phyloP scores from a whole-genome alignment of 2,329 filamentous ascomycete species.

The Acrodontium crateriforme region DNA sequence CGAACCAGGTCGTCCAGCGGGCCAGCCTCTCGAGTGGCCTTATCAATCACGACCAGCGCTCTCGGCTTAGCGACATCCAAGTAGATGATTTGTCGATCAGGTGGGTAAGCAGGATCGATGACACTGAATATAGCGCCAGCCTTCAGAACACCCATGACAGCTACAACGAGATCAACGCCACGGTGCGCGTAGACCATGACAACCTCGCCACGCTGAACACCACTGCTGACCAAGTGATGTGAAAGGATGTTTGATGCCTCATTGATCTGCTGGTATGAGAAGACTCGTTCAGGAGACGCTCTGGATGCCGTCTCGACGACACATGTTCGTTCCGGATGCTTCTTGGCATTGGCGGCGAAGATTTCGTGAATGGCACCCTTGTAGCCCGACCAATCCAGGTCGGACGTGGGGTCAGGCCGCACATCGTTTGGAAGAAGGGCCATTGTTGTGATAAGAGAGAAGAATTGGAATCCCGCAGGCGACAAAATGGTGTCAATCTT shows the following conservation, averaged over 20 bases:
- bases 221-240: conserved; percentile 61
- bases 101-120: conserved; percentile 72
- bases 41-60: conserved; percentile 59
- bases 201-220: conserved; percentile 66
- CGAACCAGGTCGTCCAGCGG: conserved; percentile 45
- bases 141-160: conserved; percentile 60
- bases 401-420: conserved; percentile 49
- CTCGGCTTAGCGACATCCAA: conserved; percentile 65
- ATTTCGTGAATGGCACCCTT: conserved; percentile 56
- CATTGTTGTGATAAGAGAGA: too few relatives aligned
- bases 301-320: conserved; percentile 50
- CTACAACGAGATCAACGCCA: conserved; percentile 61
- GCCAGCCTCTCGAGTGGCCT: conserved; percentile 56
- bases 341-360: conserved; percentile 52
- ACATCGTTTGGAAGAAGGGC: conserved; percentile 15
- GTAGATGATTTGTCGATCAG: conserved; percentile 67
- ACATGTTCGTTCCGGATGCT: conserved; percentile 53
- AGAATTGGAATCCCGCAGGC: too few relatives aligned
- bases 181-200: conserved; percentile 88
- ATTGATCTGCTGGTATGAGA: conserved; percentile 76
- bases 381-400: conserved; percentile 55
- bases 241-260: conserved; percentile 71
- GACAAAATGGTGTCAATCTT: too few relatives aligned
- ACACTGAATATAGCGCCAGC: conserved; percentile 48
- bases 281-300: conserved; percentile 34